These are phyloP conservation scores for Sindora glabra DNA, from an alignment of 306 rosid species.

Conservation along the genomic window DNA sequence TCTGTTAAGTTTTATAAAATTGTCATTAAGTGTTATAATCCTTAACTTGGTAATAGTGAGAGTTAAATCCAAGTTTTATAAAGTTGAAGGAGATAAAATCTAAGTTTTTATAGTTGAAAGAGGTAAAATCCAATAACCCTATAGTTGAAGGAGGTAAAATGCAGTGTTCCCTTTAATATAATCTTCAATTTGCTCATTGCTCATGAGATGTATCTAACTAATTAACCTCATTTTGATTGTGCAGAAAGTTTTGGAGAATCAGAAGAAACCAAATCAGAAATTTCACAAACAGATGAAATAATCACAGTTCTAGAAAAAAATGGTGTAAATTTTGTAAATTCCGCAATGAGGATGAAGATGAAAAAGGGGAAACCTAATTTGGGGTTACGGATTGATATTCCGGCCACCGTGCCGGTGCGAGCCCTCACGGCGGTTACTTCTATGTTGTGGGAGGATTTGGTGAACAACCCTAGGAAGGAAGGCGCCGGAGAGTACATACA, in stretches of 20 bases:
- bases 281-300: slow-evolving; percentile 49
- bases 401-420: slow-evolving; percentile 36
- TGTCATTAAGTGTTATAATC: too few species aligned
- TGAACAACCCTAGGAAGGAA: slow-evolving; percentile 56
- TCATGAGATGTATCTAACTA: too few species aligned
- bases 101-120: too few species aligned
- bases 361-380: slow-evolving; percentile 67
- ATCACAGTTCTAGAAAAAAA: slow-evolving; percentile 54
- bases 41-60: too few species aligned
- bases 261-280: slow-evolving; percentile 34
- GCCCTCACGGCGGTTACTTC: slow-evolving; percentile 42
- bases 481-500: slow-evolving; percentile 44
- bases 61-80: too few species aligned
- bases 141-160: too few species aligned
- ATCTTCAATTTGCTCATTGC: too few species aligned
- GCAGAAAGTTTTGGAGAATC: slow-evolving; percentile 37
- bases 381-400: slow-evolving; percentile 62
- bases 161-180: too few species aligned
- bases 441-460: slow-evolving; percentile 76
- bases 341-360: slow-evolving; percentile 29
- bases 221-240: background rate
- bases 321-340: slow-evolving; percentile 41
- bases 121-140: too few species aligned
- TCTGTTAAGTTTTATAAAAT: too few species aligned
- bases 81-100: too few species aligned